phyloP scores from a whole-genome alignment of 2,329 filamentous ascomycete species.

The Aureobasidium subglaciale region DNA sequence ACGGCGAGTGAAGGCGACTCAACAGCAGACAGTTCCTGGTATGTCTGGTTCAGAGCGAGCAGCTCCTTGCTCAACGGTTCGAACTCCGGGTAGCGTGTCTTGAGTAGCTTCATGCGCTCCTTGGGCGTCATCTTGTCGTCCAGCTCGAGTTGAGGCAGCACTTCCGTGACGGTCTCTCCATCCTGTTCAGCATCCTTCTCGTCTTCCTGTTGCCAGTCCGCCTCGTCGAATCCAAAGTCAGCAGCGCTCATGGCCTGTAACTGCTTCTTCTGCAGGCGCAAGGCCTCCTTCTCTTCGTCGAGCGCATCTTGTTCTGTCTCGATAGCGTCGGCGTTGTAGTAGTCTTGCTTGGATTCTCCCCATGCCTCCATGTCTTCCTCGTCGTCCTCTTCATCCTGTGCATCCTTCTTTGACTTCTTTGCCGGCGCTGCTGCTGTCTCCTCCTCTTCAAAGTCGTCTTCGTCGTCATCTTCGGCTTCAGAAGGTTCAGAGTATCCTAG shows the following conservation, averaged over 20 bases:
- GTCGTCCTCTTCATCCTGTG: conserved; percentile 42
- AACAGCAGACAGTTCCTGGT: neutral
- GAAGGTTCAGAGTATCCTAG: conserved; percentile 41
- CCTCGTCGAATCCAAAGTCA: conserved; percentile 89
- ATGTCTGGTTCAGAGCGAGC: conserved; percentile 51
- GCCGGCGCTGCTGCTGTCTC: conserved; percentile 27
- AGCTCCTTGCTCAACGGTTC: conserved; percentile 79
- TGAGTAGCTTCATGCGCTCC: conserved; percentile 68
- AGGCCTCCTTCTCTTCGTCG: conserved; percentile 87
- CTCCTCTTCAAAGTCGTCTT: conserved; percentile 45
- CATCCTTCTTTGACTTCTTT: conserved; percentile 19
- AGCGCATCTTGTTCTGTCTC: conserved; percentile 68
- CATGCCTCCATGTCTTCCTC: conserved; percentile 63
- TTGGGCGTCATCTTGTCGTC: conserved; percentile 69
- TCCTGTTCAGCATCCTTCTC: conserved; percentile 37
- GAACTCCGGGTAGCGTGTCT: conserved; percentile 84
- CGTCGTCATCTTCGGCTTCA: conserved; percentile 43
- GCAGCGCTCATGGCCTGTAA: conserved; percentile 80
- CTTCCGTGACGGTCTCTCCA: conserved; percentile 62
- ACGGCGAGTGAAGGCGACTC: conserved; percentile 17
- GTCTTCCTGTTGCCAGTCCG: conserved; percentile 65
- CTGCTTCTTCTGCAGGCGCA: conserved; percentile 83
- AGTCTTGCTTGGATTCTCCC: conserved; percentile 82
- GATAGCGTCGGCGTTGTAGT: conserved; percentile 80
- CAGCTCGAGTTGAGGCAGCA: conserved; percentile 77